A percentile compares a stretch with the other conserved stretches of the same genome.
Conservation (phyloP, 176 grass and related monocot genomes). For the Cocos nucifera region DNA sequence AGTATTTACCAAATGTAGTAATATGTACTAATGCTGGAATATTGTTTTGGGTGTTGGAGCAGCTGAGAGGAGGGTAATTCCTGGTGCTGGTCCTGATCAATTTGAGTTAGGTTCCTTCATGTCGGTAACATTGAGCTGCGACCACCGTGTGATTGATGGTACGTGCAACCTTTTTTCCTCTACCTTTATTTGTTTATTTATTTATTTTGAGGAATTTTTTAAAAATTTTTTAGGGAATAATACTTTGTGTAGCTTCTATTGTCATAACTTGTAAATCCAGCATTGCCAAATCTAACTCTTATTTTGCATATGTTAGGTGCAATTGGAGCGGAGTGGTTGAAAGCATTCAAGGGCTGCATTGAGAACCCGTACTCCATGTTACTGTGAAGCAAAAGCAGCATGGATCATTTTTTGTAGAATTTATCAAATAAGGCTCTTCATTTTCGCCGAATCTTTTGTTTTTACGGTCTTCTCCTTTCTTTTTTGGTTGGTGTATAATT, state of each 20-base stretch:
- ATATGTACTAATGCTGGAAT: neutral
- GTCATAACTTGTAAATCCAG: neutral
- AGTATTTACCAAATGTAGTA: neutral
- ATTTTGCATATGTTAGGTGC: slow-evolving; percentile 37
- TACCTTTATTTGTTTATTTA: too few relatives aligned
- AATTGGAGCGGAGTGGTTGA: slow-evolving; percentile 81
- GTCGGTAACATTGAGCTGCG: slow-evolving; percentile 86
- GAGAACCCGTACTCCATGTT: slow-evolving; percentile 85
- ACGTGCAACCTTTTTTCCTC: neutral
- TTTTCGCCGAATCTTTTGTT: neutral
- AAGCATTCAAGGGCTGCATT: slow-evolving; percentile 86
- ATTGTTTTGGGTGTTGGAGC: slow-evolving; percentile 10
- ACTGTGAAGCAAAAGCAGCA: slow-evolving; percentile 28
- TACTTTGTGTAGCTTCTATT: neutral
- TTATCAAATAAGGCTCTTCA: slow-evolving; percentile 34
- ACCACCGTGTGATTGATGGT: slow-evolving; percentile 98
- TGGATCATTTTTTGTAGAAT: slow-evolving; percentile 29
- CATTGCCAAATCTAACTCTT: neutral
- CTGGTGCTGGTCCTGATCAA: slow-evolving; percentile 44
- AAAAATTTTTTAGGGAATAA: too few relatives aligned
- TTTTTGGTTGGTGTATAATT: neutral
- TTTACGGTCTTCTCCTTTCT: neutral
- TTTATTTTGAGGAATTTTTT: too few relatives aligned
- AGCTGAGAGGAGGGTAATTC: slow-evolving; percentile 91
- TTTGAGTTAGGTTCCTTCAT: slow-evolving; percentile 95